Base-by-base conservation (phyloP, 352 stramenopile species). In the Pythium sp. region DNA sequence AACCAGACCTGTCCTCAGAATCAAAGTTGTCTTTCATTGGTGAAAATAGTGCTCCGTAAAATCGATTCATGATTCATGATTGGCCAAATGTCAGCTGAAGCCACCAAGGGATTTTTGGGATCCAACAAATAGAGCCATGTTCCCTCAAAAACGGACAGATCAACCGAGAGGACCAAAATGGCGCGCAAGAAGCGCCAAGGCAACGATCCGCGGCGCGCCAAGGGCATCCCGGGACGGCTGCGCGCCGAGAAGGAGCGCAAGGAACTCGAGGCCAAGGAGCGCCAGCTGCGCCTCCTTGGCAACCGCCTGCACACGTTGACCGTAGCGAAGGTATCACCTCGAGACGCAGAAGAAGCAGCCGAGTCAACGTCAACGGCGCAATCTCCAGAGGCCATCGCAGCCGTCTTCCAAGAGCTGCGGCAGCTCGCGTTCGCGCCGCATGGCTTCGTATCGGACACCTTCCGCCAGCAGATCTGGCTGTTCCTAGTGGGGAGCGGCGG, bases 381-480 rank as follows among this genome's bases (percentile, higher is more conserved):
- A 69, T 55, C 47, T 28, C n/a, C 32, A 5, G 32, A 72, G 6
- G 56, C 51, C 15, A 22, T 36, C 20, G 54, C 38, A 18, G 43
- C 62, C 15, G 26, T 71, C 9, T 92, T 92, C 67, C 47, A 72
- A 30, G 71, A 88, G 60, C 71, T 94, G 11, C 83, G 85, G n/a
- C 74, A 72, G 36, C 74, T 94, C 28, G 87, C 87, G 36, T 71
- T 91, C 34, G 73, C 76, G 18, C 78, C 78, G 9, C 72, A 74
- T 46, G 87, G 87, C 14, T 70, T 94, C 20, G 74, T 89, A 58
- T 81, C 76, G 26, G 70, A 84, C 60, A 76, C 82, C n/a, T 75
- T 95, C 18, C 78, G 89, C 2, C 72, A 72, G 36, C 64, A 77
- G 30, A 62, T 94, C 26, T 96, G 89, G 89, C 77, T 82, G 0